Conservation (phyloP, 768 basidiomycete genomes). For the Boletellus ananas region DNA sequence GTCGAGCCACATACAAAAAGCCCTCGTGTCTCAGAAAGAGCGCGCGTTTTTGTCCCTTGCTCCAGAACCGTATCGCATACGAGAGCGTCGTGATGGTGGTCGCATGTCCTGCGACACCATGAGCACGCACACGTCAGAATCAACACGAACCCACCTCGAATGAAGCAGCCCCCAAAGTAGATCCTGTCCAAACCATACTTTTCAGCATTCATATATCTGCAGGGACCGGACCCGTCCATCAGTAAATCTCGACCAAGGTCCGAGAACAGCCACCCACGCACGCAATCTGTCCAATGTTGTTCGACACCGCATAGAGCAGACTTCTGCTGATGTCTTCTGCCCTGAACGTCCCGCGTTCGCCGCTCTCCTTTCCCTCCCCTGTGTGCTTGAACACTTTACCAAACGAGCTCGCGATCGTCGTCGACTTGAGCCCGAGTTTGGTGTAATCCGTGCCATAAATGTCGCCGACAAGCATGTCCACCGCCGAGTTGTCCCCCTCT, state of each 20-base stretch:
- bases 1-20: slow-evolving; percentile 69
- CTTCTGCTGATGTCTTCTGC: slow-evolving; percentile 94
- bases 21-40: slow-evolving; percentile 97
- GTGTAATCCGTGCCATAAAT: slow-evolving; percentile 98
- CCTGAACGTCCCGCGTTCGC: slow-evolving; percentile 69
- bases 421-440: slow-evolving; percentile 93
- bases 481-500: slow-evolving; percentile 84
- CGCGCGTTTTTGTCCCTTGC: slow-evolving; percentile 94
- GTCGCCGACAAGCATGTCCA: slow-evolving; percentile 99
- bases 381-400: slow-evolving; percentile 97
- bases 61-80: slow-evolving; percentile 99
- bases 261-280: slow-evolving; percentile 44
- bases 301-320: slow-evolving; percentile 92
- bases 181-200: slow-evolving; percentile 96
- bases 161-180: slow-evolving; percentile 99
- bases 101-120: slow-evolving; percentile 68
- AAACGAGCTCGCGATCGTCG: slow-evolving; percentile 96
- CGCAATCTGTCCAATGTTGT: slow-evolving; percentile 99
- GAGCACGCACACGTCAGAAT: neutral
- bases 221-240: slow-evolving; percentile 13
- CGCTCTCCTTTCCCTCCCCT: slow-evolving; percentile 33
- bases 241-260: slow-evolving; percentile 1
- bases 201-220: slow-evolving; percentile 94
- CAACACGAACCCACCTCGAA: slow-evolving; percentile 66
- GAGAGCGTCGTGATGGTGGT: slow-evolving; percentile 96